A percentile compares a stretch with the other conserved stretches of the same genome.
phyloP scores from a whole-genome alignment of 2,329 filamentous ascomycete genomes.

The Fusarium coicis region DNA sequence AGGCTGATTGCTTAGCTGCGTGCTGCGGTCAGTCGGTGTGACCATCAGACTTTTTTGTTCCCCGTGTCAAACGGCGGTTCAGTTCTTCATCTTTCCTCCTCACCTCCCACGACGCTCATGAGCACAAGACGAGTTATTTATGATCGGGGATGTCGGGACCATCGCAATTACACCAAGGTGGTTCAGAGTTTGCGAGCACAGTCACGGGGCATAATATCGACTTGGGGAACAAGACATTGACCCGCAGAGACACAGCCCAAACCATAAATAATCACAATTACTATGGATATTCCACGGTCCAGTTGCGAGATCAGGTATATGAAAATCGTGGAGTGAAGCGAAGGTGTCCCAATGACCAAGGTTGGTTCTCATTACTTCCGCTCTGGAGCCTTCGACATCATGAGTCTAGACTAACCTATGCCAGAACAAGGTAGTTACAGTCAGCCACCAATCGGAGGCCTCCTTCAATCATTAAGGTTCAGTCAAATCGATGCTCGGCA shows the following conservation, averaged over 20 bases:
- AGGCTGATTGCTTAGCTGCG: no score
- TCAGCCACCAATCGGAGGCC: not conserved
- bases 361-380: not conserved
- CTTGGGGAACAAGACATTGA: not conserved
- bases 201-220: not conserved
- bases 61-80: accelerated
- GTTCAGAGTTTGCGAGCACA: not conserved
- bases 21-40: not conserved
- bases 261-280: not conserved
- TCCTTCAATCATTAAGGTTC: slow-evolving; percentile 19
- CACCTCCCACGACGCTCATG: accelerated
- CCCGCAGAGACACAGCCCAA: not conserved
- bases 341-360: not conserved
- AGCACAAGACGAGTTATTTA: accelerated
- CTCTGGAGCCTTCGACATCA: accelerated
- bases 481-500: slow-evolving; percentile 23
- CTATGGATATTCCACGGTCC: not conserved
- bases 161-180: not conserved
- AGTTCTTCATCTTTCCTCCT: not conserved
- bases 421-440: not conserved
- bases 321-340: not conserved
- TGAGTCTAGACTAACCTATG: accelerated
- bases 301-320: accelerated
- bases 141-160: not conserved
- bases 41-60: not conserved